Evolutionary conservation across 805 yeast genomes (phyloP).

Genomic region (Starmerella ratchasimensis): DNA sequence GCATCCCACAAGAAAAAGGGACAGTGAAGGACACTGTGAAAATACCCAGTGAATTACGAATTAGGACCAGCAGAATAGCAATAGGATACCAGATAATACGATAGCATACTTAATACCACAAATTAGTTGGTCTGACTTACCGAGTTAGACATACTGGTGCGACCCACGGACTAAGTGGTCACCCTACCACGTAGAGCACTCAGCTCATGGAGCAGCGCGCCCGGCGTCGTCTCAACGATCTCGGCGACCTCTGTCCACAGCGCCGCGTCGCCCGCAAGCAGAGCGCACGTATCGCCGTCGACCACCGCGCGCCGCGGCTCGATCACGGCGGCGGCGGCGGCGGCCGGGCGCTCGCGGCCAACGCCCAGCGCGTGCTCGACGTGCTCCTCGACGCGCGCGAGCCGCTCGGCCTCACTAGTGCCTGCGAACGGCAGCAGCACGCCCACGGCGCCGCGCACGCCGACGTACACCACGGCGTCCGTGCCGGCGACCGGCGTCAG

Average conservation of each 20-base stretch:
- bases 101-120: no score
- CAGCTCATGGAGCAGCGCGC: slow-evolving; percentile 18
- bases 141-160: no score
- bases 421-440: slow-evolving; percentile 47
- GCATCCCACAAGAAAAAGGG: no score
- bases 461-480: slow-evolving; percentile 54
- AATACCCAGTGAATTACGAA: no score
- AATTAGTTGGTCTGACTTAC: no score
- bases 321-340: not conserved
- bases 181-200: not conserved
- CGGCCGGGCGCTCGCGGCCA: not conserved
- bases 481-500: slow-evolving; percentile 36
- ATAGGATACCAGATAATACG: no score
- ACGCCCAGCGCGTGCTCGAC: not conserved
- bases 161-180: no score
- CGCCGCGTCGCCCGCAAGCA: slow-evolving; percentile 26
- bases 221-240: slow-evolving; percentile 23
- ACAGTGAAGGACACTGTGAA: no score
- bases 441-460: slow-evolving; percentile 75
- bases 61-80: no score
- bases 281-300: slow-evolving; percentile 81
- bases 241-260: slow-evolving; percentile 23
- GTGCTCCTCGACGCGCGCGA: not conserved
- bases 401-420: not conserved
- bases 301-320: slow-evolving; percentile 57